Percentiles rank a stretch among this genome's conserved stretches.
Evolutionary conservation across 306 rosid species (phyloP).

Genomic region (Acacia confusa): DNA sequence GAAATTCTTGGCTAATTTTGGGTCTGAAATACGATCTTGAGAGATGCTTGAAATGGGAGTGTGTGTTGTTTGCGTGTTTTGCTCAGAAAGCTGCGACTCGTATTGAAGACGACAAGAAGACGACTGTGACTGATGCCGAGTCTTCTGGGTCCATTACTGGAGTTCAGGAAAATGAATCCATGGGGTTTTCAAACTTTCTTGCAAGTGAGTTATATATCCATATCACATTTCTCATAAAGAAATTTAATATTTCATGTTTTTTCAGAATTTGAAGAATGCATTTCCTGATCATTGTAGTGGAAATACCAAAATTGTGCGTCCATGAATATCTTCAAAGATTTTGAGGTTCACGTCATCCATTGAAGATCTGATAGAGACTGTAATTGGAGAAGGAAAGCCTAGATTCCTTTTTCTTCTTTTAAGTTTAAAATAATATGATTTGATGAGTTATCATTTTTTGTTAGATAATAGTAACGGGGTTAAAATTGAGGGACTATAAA

Average conservation of each 20-base stretch:
- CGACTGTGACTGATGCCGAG: conserved; percentile 31
- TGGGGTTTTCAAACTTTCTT: conserved; percentile 51
- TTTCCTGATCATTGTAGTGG: neutral
- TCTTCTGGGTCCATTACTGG: conserved; percentile 36
- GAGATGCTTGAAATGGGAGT: conserved; percentile 53
- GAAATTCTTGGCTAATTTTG: conserved; percentile 28
- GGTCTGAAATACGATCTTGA: conserved; percentile 43
- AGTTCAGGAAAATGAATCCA: conserved; percentile 38
- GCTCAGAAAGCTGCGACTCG: conserved; percentile 63
- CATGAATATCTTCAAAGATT: neutral
- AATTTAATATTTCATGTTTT: conserved; percentile 9
- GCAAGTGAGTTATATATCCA: conserved; percentile 60
- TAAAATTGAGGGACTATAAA: no score
- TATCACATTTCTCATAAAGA: neutral
- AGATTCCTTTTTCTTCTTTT: no score
- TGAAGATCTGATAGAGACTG: conserved; percentile 22
- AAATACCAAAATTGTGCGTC: no score
- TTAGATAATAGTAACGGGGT: no score
- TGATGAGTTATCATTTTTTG: no score
- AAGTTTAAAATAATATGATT: no score
- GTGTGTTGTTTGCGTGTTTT: conserved; percentile 40
- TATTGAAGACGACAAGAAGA: conserved; percentile 71
- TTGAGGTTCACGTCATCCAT: conserved; percentile 21
- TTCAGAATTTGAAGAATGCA: neutral
- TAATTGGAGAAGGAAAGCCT: conserved; percentile 18